These are phyloP conservation scores for Drechmeria coniospora DNA, from an alignment of 2,329 filamentous ascomycete genomes.

Conservation along the genomic window DNA sequence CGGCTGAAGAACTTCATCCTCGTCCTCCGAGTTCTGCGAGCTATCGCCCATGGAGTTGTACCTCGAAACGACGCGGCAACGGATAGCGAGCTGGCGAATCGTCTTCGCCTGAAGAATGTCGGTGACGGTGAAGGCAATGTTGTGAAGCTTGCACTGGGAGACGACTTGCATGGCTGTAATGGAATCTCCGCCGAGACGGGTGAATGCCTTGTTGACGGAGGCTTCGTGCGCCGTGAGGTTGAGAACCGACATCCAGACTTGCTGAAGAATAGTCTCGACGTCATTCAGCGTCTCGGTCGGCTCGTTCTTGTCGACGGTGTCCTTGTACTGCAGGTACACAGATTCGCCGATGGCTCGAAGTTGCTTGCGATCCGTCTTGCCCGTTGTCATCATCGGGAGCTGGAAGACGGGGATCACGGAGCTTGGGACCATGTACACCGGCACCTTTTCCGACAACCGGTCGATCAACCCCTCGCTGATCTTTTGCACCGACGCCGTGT, in stretches of 20 bases:
- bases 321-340: conserved; percentile 1
- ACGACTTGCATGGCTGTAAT: conserved; percentile 26
- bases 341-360: conserved; percentile 5
- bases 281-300: not conserved
- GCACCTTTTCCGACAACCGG: no score
- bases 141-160: conserved; percentile 19
- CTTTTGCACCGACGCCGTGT: not conserved
- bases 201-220: conserved; percentile 18
- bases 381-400: conserved; percentile 5
- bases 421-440: conserved; percentile 7
- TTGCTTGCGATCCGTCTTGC: conserved; percentile 6
- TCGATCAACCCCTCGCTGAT: not conserved
- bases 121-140: conserved; percentile 14
- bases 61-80: not conserved
- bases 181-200: conserved; percentile 27
- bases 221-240: conserved; percentile 16
- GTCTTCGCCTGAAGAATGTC: conserved; percentile 17
- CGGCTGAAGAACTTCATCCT: conserved; percentile 9
- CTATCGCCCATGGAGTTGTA: not conserved
- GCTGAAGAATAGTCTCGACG: conserved; percentile 2
- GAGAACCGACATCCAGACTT: conserved; percentile 25
- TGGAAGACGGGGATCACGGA: conserved; percentile 4
- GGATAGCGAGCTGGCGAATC: conserved; percentile 11
- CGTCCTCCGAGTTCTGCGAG: not conserved
- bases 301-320: conserved; percentile 1